phyloP scores from a whole-genome alignment of 192 early-diverging fungal genomes.

The Podila minutissima region DNA sequence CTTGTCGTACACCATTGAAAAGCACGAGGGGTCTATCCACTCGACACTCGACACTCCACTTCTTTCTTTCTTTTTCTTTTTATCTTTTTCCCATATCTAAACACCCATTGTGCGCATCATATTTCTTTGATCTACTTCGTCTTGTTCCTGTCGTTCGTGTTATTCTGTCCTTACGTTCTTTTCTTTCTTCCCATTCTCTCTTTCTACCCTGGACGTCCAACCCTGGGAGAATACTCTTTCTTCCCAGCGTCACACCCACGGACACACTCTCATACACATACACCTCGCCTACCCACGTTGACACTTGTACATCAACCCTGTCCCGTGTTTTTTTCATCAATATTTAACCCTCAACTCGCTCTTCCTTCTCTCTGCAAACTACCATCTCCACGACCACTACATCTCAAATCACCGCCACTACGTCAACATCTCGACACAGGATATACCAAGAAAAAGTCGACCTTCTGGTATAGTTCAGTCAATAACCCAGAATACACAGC shows the following conservation, averaged over 20 bases:
- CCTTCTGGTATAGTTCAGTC: no score
- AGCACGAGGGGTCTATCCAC: no score
- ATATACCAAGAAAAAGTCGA: not conserved
- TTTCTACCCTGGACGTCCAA: not conserved
- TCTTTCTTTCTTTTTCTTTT: not conserved
- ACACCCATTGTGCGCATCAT: not conserved
- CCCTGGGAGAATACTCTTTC: not conserved
- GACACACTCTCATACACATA: not conserved
- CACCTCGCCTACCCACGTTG: not conserved
- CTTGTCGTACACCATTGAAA: no score
- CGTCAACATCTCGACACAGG: not conserved
- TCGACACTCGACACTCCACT: no score
- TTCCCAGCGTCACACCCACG: not conserved
- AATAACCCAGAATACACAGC: no score
- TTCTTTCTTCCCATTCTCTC: not conserved
- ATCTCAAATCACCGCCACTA: not conserved
- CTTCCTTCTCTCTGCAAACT: slow-evolving; percentile 4
- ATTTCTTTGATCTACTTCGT: not conserved
- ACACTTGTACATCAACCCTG: not conserved
- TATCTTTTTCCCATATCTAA: no score
- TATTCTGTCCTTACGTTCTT: not conserved
- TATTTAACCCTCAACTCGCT: not conserved
- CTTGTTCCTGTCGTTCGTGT: not conserved
- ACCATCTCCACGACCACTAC: not conserved
- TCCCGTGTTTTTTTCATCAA: not conserved